Base-by-base conservation (phyloP, 768 basidiomycete species). In the Suillus hirtellus region DNA sequence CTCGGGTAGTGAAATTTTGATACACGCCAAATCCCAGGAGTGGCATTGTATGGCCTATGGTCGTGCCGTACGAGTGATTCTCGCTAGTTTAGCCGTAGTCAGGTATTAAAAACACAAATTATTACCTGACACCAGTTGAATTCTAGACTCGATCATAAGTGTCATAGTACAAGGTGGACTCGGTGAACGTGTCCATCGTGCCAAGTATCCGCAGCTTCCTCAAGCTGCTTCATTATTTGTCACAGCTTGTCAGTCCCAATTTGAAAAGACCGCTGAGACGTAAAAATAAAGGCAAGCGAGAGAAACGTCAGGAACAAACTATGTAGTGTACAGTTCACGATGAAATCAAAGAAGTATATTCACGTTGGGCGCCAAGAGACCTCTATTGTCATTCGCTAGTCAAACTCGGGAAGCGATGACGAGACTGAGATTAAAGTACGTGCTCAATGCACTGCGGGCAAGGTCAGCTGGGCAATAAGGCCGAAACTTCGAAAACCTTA, bases 1-100 rank as follows among this genome's bases (percentile, higher is more conserved):
- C 68, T 37, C 75, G 79, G 58, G 87, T 77, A 55, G 82, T 78
- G 67, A 84, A 81, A 74, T 90, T 91, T 69, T 85, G 81, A 69
- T 86, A 92, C 21, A 91, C 89, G 46, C 85, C 90, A 61, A 91
- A 86, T 14, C 90, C 90, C 3, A 92, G 77, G 7, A 81, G 72
- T 27, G 90, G 90, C 77, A 92, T 86, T 27, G 73, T 62, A 71
- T 84, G 73, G 17, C 89, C 89, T 58, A 58, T 27, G 21, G 37
- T 27, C 81, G 63, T 55, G 49, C 49, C 49, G 27, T 49, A 24
- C 38, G 11, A 62, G 24, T 52, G 7, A 35, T 21, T 9, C 60
- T 37, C 24, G 49, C 52, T 34, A 52, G 40, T 37, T 70, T 52
- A 64, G 59, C 15, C 27, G 35, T 27, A 50, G 63, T 46, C 49